Evolutionary conservation across 345 rosid genomes (phyloP), one percentile per base, ranked within the genome.

Genomic region (Lepidium aucheri): DNA sequence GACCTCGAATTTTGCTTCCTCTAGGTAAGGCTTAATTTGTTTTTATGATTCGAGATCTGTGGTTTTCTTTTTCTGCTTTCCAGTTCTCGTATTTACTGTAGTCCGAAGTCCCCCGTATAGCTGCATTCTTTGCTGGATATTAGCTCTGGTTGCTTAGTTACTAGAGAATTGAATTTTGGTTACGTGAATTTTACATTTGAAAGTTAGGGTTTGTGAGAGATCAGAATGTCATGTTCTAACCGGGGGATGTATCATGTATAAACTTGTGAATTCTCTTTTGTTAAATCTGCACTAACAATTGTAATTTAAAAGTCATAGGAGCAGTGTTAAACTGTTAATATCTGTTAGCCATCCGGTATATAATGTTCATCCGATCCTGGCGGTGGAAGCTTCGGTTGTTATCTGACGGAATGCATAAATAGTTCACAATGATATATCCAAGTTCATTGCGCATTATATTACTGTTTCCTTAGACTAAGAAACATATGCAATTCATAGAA

Each of bases 1-100:
- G 49, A 82, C 93, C 39, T 79, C 97, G 22, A 85, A 82, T 74
- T 58, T 85, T 54, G 50, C 85, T 35, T 82, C 87, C 20, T 87
- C 97, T 8, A 90, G 99, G 96, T 73, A 41, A 73, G 44, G 38
- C 28, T 87, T 39, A 8, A 28, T 28, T 30, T 18, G n/a, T 0
- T 28, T 45, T 17, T 17, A 53, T 17, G 35, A 44, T 63, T 30
- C 44, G 45, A 65, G 76, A 72, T 64, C 70, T 72, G 32, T 50
- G 40, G 36, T 4, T 7, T 34, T 49, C 54, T 22, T 18, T 1
- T 30, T 12, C 18, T 34, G 14, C 6, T 24, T 15, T 26, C 12
- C 6, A 34, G 0, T 13, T 44, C 22, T 10, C 10, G 3, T 45
- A 1, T 34, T 28, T 28, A 28, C 7, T 28, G 30, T 44, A 6